phyloP scores from a whole-genome alignment of 163 green algal genomes.

The Scenedesmus sp. region DNA sequence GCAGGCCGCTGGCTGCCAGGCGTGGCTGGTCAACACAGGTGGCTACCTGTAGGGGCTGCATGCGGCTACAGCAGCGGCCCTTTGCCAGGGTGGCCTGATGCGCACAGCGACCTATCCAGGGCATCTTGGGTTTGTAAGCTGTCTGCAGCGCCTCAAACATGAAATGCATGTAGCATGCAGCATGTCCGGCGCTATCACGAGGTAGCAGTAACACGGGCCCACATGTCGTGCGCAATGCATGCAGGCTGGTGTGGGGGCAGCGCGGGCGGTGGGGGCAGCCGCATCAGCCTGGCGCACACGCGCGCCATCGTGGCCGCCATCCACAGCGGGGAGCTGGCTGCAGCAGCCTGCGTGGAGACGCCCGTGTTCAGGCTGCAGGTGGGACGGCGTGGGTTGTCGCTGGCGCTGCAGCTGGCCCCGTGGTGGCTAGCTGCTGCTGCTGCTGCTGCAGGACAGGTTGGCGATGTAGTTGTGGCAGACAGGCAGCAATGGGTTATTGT shows the following conservation, averaged over 20 bases:
- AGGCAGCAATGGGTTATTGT: not conserved
- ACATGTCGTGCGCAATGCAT: not conserved
- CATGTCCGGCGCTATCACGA: not conserved
- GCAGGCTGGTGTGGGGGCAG: conserved; percentile 90
- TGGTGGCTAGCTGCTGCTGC: too few relatives aligned
- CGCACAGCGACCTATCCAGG: too few relatives aligned
- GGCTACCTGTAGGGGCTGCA: not conserved
- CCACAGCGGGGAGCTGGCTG: conserved; percentile 88
- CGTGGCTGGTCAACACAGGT: conserved; percentile 95
- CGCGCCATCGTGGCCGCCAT: conserved; percentile 97
- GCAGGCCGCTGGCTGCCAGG: conserved; percentile 79
- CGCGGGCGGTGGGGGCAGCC: conserved; percentile 85
- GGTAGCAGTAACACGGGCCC: not conserved
- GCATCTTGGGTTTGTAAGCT: not conserved
- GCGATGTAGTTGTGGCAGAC: not conserved
- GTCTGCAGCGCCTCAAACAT: too few relatives aligned
- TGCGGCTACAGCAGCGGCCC: too few relatives aligned
- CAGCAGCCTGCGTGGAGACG: conserved; percentile 69
- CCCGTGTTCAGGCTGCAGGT: conserved; percentile 90
- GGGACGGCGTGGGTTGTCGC: not conserved
- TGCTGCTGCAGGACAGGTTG: not conserved
- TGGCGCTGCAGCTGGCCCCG: not conserved
- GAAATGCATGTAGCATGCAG: not conserved
- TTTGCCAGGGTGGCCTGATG: too few relatives aligned
- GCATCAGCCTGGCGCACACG: conserved; percentile 94